phyloP scores from a whole-genome alignment of 2,329 filamentous ascomycete species.

The Fusarium avenaceum region DNA sequence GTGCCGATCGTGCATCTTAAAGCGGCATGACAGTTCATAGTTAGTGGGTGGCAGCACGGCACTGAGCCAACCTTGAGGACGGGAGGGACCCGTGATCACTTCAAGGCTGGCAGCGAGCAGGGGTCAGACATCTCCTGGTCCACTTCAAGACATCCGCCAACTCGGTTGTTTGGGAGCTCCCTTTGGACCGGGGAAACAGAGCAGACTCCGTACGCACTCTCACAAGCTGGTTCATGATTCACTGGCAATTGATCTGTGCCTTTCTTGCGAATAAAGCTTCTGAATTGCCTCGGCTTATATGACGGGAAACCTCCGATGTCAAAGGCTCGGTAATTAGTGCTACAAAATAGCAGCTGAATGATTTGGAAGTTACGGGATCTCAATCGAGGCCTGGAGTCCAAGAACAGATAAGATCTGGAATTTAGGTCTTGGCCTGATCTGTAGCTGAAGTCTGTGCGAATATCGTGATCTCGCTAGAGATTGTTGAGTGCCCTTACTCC shows the following conservation, averaged over 20 bases:
- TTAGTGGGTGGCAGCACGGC: slow-evolving; percentile 9
- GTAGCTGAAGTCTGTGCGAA: slow-evolving; percentile 29
- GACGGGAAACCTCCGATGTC: slow-evolving; percentile 31
- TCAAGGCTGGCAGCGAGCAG: slow-evolving; percentile 23
- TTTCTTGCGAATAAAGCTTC: slow-evolving; percentile 24
- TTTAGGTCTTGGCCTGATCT: slow-evolving; percentile 21
- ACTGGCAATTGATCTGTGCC: slow-evolving; percentile 22
- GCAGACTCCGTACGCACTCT: slow-evolving; percentile 26
- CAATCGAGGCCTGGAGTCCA: slow-evolving; percentile 15
- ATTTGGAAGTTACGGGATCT: slow-evolving; percentile 31
- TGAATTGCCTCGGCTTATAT: slow-evolving; percentile 43
- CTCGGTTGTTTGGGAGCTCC: slow-evolving; percentile 43
- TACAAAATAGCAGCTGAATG: slow-evolving; percentile 18
- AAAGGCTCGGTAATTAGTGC: slow-evolving; percentile 13
- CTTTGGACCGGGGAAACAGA: slow-evolving; percentile 44
- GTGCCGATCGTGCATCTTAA: slow-evolving; percentile 20
- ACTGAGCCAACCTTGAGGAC: slow-evolving; percentile 23
- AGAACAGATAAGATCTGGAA: slow-evolving; percentile 11
- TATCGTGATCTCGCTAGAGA: slow-evolving; percentile 26
- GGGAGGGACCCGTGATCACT: slow-evolving; percentile 37
- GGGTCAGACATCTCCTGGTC: slow-evolving; percentile 26
- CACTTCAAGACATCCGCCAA: slow-evolving; percentile 44
- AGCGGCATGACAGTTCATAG: slow-evolving; percentile 24
- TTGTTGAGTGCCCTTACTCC: slow-evolving; percentile 33
- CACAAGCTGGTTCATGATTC: slow-evolving; percentile 15